Base-by-base conservation (phyloP, 106 monocot species). In the Posidonia australis region DNA sequence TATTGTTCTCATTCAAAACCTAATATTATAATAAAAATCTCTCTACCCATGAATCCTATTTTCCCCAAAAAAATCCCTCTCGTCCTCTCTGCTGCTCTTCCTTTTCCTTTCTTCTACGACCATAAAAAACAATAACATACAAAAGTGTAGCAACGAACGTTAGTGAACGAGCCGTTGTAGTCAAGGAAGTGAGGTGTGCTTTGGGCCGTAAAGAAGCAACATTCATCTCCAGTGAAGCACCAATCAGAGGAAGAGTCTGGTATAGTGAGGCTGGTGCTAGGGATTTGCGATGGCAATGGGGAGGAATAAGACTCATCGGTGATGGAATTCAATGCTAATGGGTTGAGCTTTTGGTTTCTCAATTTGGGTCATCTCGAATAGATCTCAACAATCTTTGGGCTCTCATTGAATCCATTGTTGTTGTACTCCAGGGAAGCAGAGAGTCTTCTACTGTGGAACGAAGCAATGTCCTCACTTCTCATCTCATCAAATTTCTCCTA, bases 401-500 rank as follows among this genome's bases (percentile, higher is more conserved):
- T 72, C 10, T 72, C 72, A 12, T 72, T 63, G 23, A 71, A 71
- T 9, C 69, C 69, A 18, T 36, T 51, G 32, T 11, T 43, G n/a
- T 9, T 21, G 12, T n/a, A 32, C 13, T 72, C 72, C 1, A 56
- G 13, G 10, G 62, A 29, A 18, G 51, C 44, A 13, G 72, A 64
- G 5, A 72, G 51, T 52, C 72, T 53, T 52, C 72, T 22, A 54
- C 54, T 63, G 36, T 70, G 70, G 31, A 61, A 70, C 12, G 16
- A 70, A 9, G 19, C 48, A 6, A 62, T 18, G 44, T 76, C 72
- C 32, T 85, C 81, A 60, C 77, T 82, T 17, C 74, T 31, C 10
- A 46, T 58, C 43, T 83, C 83, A 4, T 86, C 76, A 18, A 69
- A 83, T 47, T 78, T 64, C 31, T 90, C 83, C 83, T 86, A 80